Evolutionary conservation across 1,139 yeast species (phyloP).

Genomic region (Ogataea hybrid): DNA sequence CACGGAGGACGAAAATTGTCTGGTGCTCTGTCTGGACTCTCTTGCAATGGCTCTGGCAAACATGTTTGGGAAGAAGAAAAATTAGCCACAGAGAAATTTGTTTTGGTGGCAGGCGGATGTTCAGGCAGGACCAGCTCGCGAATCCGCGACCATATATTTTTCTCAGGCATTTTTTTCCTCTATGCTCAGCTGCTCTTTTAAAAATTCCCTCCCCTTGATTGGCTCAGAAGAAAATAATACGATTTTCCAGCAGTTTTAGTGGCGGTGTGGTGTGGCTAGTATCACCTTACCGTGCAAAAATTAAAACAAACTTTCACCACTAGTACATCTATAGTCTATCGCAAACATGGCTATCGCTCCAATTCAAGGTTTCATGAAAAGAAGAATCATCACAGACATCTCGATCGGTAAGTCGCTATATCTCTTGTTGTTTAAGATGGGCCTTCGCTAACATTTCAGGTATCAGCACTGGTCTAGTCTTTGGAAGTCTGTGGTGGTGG

Average conservation of each 20-base stretch:
- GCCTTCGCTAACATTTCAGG: constrained; percentile 10
- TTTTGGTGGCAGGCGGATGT: constrained; percentile 5
- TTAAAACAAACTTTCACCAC: constrained; percentile 4
- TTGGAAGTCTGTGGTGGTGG: constrained; percentile 71
- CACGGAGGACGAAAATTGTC: constrained; percentile 36
- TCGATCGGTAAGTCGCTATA: constrained; percentile 46
- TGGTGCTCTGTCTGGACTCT: constrained; percentile 33
- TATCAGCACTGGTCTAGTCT: constrained; percentile 41
- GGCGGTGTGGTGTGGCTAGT: constrained; percentile 9
- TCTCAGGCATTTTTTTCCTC: neutral
- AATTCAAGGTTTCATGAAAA: constrained; percentile 80
- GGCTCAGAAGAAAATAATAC: constrained; percentile 5
- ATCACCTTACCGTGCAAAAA: neutral
- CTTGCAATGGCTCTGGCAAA: constrained; percentile 36
- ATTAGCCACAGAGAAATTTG: constrained; percentile 7
- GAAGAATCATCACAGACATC: constrained; percentile 80
- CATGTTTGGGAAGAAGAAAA: constrained; percentile 23
- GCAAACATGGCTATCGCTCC: constrained; percentile 80
- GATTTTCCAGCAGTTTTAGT: constrained; percentile 4
- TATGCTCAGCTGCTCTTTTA: neutral
- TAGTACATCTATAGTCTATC: constrained; percentile 1
- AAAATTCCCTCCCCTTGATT: constrained; percentile 9
- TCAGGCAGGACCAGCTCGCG: neutral
- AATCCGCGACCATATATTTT: neutral
- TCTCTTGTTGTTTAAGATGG: neutral